phyloP scores from a whole-genome alignment of 148 eudicot species.

The Rhododendron ovatum region DNA sequence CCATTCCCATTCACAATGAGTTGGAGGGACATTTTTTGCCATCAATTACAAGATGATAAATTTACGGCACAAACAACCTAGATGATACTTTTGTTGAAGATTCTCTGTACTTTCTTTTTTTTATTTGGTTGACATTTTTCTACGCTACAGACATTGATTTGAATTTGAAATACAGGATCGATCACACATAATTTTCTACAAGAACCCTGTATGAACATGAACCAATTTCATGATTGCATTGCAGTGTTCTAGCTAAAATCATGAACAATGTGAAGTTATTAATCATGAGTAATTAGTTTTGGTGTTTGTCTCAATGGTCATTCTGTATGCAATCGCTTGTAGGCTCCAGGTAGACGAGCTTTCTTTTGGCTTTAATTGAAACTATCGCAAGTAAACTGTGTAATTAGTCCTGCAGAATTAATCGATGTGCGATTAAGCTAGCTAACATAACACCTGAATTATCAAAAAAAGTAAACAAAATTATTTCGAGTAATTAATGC shows the following conservation, averaged over 20 bases:
- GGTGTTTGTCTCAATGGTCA: neutral
- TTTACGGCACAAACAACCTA: neutral
- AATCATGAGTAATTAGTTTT: neutral
- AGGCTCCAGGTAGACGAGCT: neutral
- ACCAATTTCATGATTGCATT: neutral
- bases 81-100: neutral
- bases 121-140: neutral
- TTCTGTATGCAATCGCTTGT: neutral
- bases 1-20: neutral
- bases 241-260: neutral
- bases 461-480: no score
- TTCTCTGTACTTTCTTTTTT: no score
- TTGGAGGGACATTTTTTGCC: neutral
- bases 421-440: no score
- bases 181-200: neutral
- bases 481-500: neutral
- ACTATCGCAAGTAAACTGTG: neutral
- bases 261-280: neutral
- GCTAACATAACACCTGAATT: no score
- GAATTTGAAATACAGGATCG: neutral
- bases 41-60: neutral
- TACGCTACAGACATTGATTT: neutral
- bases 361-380: no score
- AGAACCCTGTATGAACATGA: neutral
- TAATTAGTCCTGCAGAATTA: no score